These are phyloP conservation scores for Dorcoceras hygrometricum DNA, from an alignment of 257 asterid genomes.

Conservation along the genomic window DNA sequence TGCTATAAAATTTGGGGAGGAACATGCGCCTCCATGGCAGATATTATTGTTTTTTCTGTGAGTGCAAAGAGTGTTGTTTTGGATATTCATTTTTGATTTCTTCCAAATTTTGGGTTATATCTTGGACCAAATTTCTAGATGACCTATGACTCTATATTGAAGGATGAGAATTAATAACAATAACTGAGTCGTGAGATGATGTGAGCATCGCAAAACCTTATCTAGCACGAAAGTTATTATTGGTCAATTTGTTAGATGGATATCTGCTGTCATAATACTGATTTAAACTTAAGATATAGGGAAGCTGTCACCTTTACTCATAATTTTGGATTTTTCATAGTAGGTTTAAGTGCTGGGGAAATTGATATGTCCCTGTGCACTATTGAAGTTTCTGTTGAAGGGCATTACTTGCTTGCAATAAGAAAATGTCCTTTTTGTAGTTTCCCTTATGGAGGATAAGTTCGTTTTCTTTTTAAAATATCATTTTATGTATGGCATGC, in stretches of 20 bases:
- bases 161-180: no score
- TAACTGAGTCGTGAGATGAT: not conserved
- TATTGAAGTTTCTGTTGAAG: not conserved
- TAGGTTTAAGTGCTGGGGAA: not conserved
- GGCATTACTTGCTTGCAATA: not conserved
- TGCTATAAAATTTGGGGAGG: not conserved
- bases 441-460: not conserved
- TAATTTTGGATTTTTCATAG: constrained; percentile 9
- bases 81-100: not conserved
- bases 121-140: not conserved
- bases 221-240: not conserved
- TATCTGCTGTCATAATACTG: not conserved
- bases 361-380: not conserved
- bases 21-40: not conserved
- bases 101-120: not conserved
- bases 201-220: not conserved
- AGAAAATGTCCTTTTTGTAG: not conserved
- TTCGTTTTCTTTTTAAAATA: no score
- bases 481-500: not conserved
- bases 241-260: not conserved
- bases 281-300: not conserved
- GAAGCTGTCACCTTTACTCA: not conserved
- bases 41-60: no score
- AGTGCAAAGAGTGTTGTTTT: not conserved
- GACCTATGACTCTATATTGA: not conserved